phyloP scores from a whole-genome alignment of 352 stramenopile species.

The Phytophthora chlamydospora region DNA sequence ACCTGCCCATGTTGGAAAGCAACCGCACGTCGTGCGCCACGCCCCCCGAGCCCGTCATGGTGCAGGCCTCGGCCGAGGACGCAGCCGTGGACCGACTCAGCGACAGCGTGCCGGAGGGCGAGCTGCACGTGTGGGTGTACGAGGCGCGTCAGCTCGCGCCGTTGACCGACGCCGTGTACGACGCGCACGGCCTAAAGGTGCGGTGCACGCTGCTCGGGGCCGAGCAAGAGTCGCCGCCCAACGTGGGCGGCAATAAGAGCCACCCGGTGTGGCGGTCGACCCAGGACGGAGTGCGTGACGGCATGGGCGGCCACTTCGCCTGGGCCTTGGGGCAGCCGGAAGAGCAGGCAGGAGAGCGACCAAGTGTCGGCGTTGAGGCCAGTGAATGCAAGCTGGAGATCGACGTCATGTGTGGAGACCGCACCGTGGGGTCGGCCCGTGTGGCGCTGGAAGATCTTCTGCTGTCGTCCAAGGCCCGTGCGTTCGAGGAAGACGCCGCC shows the following conservation, averaged over 20 bases:
- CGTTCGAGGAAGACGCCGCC: conserved; percentile 24
- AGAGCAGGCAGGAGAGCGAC: conserved; percentile 8
- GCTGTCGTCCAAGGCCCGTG: conserved; percentile 26
- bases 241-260: conserved; percentile 44
- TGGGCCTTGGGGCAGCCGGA: conserved; percentile 39
- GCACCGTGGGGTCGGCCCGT: conserved; percentile 44
- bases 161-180: conserved; percentile 53
- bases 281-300: conserved; percentile 29
- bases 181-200: conserved; percentile 49
- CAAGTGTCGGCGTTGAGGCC: conserved; percentile 15
- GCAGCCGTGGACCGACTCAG: conserved; percentile 29
- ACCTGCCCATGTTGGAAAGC: conserved; percentile 43
- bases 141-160: conserved; percentile 48
- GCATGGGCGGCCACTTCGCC: conserved; percentile 48
- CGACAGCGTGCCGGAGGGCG: conserved; percentile 34
- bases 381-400: conserved; percentile 53
- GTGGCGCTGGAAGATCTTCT: conserved; percentile 44
- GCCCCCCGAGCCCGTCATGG: conserved; percentile 10
- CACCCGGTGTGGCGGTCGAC: conserved; percentile 49
- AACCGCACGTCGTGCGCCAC: conserved; percentile 28
- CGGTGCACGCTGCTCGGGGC: conserved; percentile 50
- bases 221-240: conserved; percentile 50
- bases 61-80: conserved; percentile 14
- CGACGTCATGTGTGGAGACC: conserved; percentile 61
- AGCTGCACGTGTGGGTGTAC: conserved; percentile 62